Percentiles rank a stretch among this genome's conserved stretches.
Conservation (phyloP, 139 green algal species). For the Volvox africanus region DNA sequence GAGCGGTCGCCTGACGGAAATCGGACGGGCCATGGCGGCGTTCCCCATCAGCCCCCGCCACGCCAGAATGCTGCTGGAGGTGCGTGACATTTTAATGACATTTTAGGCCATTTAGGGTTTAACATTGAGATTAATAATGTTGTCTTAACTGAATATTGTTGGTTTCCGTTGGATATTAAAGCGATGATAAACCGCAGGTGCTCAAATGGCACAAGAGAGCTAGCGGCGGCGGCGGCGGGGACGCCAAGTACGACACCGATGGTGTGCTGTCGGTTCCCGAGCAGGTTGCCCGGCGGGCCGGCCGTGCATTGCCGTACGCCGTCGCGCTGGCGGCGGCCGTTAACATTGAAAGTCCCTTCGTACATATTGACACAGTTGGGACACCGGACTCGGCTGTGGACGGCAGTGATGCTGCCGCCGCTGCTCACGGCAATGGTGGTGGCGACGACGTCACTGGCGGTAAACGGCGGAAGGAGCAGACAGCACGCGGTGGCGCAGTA, state of each 20-base stretch:
- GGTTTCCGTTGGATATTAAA: background rate
- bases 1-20: constrained; percentile 69
- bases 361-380: constrained; percentile 72
- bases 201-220: constrained; percentile 36
- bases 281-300: constrained; percentile 14
- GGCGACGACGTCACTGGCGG: background rate
- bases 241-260: background rate
- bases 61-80: constrained; percentile 91
- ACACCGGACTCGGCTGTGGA: background rate
- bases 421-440: background rate
- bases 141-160: too few relatives aligned
- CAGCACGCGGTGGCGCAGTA: background rate
- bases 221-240: background rate
- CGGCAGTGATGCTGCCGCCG: background rate
- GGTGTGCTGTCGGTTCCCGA: constrained; percentile 2
- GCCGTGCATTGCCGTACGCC: constrained; percentile 75
- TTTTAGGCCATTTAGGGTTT: too few relatives aligned
- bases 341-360: constrained; percentile 88
- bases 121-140: too few relatives aligned
- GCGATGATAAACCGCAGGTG: background rate
- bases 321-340: constrained; percentile 88
- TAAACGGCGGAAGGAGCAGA: constrained; percentile 8
- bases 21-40: constrained; percentile 86
- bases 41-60: constrained; percentile 92
- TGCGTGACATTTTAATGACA: too few relatives aligned